Evolutionary conservation across 2,329 filamentous ascomycete species (phyloP).

Genomic region (Balansia obtecta): DNA sequence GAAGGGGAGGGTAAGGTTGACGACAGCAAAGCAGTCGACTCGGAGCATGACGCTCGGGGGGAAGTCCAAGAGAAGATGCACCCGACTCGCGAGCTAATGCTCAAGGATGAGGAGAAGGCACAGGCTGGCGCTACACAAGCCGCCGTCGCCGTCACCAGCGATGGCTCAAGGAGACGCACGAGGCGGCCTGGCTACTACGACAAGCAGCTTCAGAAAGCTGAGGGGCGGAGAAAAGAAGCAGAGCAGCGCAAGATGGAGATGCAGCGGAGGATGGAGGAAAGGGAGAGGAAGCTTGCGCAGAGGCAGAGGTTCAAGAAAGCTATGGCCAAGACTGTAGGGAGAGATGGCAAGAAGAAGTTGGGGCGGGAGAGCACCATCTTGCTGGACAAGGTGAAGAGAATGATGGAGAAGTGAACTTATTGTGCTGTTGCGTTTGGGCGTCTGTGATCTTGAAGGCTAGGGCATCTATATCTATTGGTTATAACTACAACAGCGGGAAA

Average conservation of each 20-base stretch:
- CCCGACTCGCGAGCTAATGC: conserved; percentile 26
- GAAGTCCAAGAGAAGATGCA: conserved; percentile 19
- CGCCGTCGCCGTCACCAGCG: conserved; percentile 10
- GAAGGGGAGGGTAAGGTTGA: conserved; percentile 6
- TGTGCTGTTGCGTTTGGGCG: no score
- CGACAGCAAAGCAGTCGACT: conserved; percentile 7
- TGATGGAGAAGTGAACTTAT: conserved; percentile 1
- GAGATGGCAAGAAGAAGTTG: conserved; percentile 65
- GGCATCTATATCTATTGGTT: no score
- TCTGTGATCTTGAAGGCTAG: no score
- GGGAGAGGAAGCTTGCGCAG: conserved; percentile 51
- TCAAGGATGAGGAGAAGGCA: conserved; percentile 25
- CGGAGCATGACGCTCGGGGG: conserved; percentile 3
- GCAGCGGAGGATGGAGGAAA: conserved; percentile 44
- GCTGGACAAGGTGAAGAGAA: conserved; percentile 62
- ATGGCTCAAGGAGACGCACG: conserved; percentile 23
- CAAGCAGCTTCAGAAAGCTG: conserved; percentile 44
- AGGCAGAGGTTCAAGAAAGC: conserved; percentile 52
- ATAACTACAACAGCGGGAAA: no score
- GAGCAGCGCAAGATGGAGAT: conserved; percentile 31
- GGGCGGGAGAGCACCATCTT: conserved; percentile 70
- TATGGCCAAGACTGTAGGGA: conserved; percentile 62
- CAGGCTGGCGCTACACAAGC: conserved; percentile 15
- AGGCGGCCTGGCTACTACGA: conserved; percentile 46
- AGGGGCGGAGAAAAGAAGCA: conserved; percentile 27